Base-by-base conservation (phyloP, 2,329 filamentous ascomycete genomes). In the Aspergillus sp. region DNA sequence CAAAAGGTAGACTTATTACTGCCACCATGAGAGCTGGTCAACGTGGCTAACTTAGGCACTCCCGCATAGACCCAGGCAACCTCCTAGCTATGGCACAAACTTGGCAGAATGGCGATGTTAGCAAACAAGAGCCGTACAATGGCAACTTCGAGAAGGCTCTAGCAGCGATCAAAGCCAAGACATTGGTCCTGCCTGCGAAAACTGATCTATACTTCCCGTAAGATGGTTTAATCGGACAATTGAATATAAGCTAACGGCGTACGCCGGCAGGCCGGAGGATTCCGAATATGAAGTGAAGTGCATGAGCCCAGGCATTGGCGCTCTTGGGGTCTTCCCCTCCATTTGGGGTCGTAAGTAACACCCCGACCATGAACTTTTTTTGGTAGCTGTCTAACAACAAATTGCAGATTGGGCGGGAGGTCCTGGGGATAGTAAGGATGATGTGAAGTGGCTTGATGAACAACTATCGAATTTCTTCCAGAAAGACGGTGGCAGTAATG, bases 201-300 rank as follows among this genome's bases (percentile, higher is more conserved):
- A 92, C 89, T 0, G 90, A 93, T 68, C 78, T 93, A 4, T 93
- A 93, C 68, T 93, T 95, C 63, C 88, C 90, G 79, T 85, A 68
- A 74, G 82, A 45, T 15, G 30, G 11, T 20, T n/a, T n/a, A 39
- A 24, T 26, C 7, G 1, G 12, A 7, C 4, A 6, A 30, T 17
- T 2, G n/a, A 15, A 17, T 53, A 45, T 26, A 56, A 17, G 34
- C 61, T 62, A 3, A 64, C 38, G 47, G 41, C n/a, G 15, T n/a
- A 26, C 6, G 26, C 50, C 86, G 84, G 51, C 50, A 87, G 84
- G 51, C 89, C 89, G 0, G 89, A 93, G 65, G 90, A 93, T 63
- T 91, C 88, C 0, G 84, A 89, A 65, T 86, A 87, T 55, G 90
- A 95, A 67, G 86, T 93, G 22, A 70, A 70, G 48, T 83, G 80